Evolutionary conservation across 176 grass and related monocot genomes (phyloP), one percentile per base, ranked within the genome.

Genomic region (Hordeum marinum): DNA sequence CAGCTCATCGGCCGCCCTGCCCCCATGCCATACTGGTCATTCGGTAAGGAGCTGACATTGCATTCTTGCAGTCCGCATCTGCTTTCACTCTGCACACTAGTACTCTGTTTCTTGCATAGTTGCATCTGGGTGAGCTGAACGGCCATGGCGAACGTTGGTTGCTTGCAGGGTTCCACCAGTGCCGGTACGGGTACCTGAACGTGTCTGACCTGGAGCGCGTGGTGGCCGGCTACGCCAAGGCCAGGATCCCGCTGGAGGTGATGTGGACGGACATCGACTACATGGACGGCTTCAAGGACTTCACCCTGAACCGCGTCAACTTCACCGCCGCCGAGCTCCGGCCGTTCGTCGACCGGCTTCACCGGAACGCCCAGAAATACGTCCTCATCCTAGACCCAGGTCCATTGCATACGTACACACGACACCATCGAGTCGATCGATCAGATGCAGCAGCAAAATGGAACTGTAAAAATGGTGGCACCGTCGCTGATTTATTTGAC

Each of bases 231-330:
- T 98, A 98, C 42, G 93, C 92, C 27, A 77, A 83, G 67, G 95
- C 91, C 59, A 77, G 77, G 86, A 92, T 98, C 27, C 95, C 95
- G 7, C 64, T 98, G 17, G 95, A 98, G 83, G 93, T 95, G 11
- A 98, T 98, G 95, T 98, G 95, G 95, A 92, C 91, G 14, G 93
- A 98, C 85, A 98, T 98, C 25, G 95, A 98, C 81, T 89, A 98
- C 93, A 98, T 98, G 95, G 85, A 98, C 70, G 85, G 62, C 11
- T 95, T 25, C 89, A 88, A 95, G 82, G 95, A 98, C 77, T 98
- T 95, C 80, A 98, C 95, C 2, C 72, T 98, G 1, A 78, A 95
- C 43, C 92, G 87, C 3, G 69, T 93, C 26, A 98, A 98, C 64
- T 98, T 98, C 60, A 89, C 89, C 29, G 79, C 77, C 20, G 76